These are phyloP conservation scores for Thielaviopsis musarum DNA, from an alignment of 2,329 filamentous ascomycete species.

Conservation along the genomic window DNA sequence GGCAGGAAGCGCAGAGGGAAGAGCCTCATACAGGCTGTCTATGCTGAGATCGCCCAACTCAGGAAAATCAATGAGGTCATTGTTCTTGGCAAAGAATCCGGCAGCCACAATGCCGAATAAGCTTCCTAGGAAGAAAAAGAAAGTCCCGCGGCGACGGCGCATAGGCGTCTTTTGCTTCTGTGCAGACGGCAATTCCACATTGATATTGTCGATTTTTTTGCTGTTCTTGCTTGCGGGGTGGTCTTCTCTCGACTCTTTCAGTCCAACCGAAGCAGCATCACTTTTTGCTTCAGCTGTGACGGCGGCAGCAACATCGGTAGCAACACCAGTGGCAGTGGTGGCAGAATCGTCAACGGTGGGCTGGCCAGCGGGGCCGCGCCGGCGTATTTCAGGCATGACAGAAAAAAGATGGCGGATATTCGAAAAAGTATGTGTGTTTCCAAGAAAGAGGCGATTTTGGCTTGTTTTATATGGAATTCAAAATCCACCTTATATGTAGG, in stretches of 20 bases:
- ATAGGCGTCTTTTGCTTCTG: conserved; percentile 16
- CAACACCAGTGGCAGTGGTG: conserved; percentile 7
- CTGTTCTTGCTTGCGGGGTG: conserved; percentile 2
- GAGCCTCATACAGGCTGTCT: conserved; percentile 69
- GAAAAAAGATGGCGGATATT: background rate
- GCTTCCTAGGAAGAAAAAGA: conserved; percentile 77
- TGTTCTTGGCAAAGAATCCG: conserved; percentile 75
- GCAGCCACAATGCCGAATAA: conserved; percentile 82
- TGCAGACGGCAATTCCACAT: background rate
- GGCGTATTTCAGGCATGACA: conserved; percentile 8
- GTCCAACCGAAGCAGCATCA: conserved; percentile 27
- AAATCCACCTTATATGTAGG: background rate
- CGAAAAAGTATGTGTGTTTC: background rate
- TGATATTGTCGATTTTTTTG: background rate
- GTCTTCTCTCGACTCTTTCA: conserved; percentile 2
- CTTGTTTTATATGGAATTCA: background rate
- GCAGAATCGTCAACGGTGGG: conserved; percentile 12
- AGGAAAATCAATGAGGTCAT: conserved; percentile 72
- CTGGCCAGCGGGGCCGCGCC: conserved; percentile 1
- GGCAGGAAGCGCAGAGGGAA: conserved; percentile 56
- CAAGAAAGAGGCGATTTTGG: background rate
- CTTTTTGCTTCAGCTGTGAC: conserved; percentile 12
- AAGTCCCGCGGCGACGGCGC: conserved; percentile 57
- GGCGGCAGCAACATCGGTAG: conserved; percentile 11
- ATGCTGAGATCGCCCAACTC: conserved; percentile 59